These are phyloP conservation scores for Neofusicoccum ribis DNA, from an alignment of 2,329 filamentous ascomycete genomes.

Conservation along the genomic window DNA sequence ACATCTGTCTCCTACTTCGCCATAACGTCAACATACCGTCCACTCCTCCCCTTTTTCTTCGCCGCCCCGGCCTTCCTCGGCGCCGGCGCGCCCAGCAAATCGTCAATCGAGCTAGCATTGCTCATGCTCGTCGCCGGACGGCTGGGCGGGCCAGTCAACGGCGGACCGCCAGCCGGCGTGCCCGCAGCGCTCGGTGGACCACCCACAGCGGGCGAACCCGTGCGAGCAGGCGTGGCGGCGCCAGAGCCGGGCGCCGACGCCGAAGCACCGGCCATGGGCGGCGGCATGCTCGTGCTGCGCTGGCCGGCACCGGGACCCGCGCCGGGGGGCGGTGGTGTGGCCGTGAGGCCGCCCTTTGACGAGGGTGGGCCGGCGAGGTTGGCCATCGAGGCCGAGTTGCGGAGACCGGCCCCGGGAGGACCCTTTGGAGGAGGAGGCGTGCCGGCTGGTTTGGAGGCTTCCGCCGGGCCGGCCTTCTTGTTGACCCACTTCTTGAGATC, in stretches of 20 bases:
- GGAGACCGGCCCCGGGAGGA: conserved; percentile 52
- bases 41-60: conserved; percentile 74
- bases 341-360: not conserved
- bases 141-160: conserved; percentile 34
- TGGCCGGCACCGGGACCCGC: not conserved
- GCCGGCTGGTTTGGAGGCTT: conserved; percentile 56
- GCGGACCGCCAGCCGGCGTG: conserved; percentile 20
- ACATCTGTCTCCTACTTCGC: conserved; percentile 41
- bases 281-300: conserved; percentile 39
- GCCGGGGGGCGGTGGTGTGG: not conserved
- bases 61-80: conserved; percentile 62
- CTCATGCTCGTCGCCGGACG: conserved; percentile 77
- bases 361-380: conserved; percentile 24
- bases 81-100: conserved; percentile 75
- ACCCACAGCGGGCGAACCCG: conserved; percentile 34
- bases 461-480: conserved; percentile 75
- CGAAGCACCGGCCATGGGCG: conserved; percentile 27
- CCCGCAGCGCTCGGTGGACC: not conserved
- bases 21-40: conserved; percentile 96
- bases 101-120: conserved; percentile 92
- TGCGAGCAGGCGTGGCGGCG: conserved; percentile 34
- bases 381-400: conserved; percentile 53
- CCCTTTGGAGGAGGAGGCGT: conserved; percentile 76
- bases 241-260: conserved; percentile 27
- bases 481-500: conserved; percentile 99